Evolutionary conservation across 2,329 filamentous ascomycete species (phyloP), one percentile per base, ranked within the genome.

Genomic region (Cladorrhinum sp.): DNA sequence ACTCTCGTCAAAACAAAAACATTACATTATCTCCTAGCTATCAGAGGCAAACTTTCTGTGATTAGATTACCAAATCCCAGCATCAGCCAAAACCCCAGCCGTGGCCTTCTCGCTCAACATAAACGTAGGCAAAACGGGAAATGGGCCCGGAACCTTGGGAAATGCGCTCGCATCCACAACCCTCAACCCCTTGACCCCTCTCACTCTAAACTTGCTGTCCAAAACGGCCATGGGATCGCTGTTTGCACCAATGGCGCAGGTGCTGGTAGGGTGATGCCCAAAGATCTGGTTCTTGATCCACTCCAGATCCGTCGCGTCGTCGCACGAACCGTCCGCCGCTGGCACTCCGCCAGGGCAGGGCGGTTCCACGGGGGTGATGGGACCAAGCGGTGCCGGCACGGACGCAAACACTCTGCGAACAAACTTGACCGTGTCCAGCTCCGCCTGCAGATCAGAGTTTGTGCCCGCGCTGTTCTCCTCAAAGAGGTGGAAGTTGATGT

Each of bases 101-200:
- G 81, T 79, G 0, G 85, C 85, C 76, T 87, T 87, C 74, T 87
- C 83, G 3, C 77, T 78, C 5, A 84, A 73, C 70, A 87, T 82
- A 66, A 81, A 84, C 1, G 78, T 81, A 1, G 81, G 76, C 1
- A 81, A 62, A 0, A 76, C 74, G 78, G 83, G n/a, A 75, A 78
- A 50, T 50, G 66, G 62, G 3, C 82, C 83, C 0, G 73, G 71
- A 7, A 71, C 80, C 53, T 74, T 75, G 1, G 82, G 80, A 63
- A 84, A 87, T 0, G 81, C 76, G 22, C 78, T 81, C 0, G 83
- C 85, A 71, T 88, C 85, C 0, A 88, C 85, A 2, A 87, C 85
- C 20, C 85, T 75, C 45, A 88, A 70, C 0, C 80, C 79, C 0
- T 75, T 69, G 0, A 85, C 79, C 0, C 84, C 84, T 9, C 80